Conservation (phyloP, 371 early-diverging fungal species). For the Cokeromyces recurvatus region DNA sequence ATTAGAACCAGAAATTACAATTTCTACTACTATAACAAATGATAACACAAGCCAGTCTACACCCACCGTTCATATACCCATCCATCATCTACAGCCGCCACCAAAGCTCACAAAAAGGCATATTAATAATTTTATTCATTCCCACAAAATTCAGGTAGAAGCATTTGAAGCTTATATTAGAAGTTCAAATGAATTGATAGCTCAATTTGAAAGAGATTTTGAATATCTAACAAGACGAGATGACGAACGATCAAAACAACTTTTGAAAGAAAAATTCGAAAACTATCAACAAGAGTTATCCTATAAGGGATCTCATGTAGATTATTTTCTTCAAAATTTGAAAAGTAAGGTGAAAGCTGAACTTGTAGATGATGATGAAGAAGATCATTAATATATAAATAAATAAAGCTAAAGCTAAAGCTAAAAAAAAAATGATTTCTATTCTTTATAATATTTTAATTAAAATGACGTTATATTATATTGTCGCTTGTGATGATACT, state of each 20-base stretch:
- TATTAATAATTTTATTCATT: constrained; percentile 50
- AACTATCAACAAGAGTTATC: constrained; percentile 47
- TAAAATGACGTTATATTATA: too few species aligned
- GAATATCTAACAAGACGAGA: constrained; percentile 12
- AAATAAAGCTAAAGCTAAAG: too few species aligned
- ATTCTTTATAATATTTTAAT: too few species aligned
- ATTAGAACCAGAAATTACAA: too few species aligned
- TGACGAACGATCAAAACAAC: not conserved
- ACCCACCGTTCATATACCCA: not conserved
- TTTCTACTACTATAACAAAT: too few species aligned
- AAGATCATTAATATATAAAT: not conserved
- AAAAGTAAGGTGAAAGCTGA: constrained; percentile 25
- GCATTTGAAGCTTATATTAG: constrained; percentile 70
- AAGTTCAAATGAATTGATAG: constrained; percentile 26
- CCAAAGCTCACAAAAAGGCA: not conserved
- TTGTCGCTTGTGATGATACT: not conserved
- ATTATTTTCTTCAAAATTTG: constrained; percentile 24
- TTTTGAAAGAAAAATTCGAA: constrained; percentile 4
- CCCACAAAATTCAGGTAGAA: constrained; percentile 74
- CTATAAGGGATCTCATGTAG: constrained; percentile 42
- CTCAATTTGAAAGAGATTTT: constrained; percentile 20
- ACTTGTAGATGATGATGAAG: constrained; percentile 17
- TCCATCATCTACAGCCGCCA: not conserved
- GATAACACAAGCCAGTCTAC: not conserved
- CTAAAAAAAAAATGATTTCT: too few species aligned